Percentiles rank a stretch among this genome's conserved stretches.
Conservation (phyloP, 2,329 filamentous ascomycete genomes). For the Trichoderma simmonsii region DNA sequence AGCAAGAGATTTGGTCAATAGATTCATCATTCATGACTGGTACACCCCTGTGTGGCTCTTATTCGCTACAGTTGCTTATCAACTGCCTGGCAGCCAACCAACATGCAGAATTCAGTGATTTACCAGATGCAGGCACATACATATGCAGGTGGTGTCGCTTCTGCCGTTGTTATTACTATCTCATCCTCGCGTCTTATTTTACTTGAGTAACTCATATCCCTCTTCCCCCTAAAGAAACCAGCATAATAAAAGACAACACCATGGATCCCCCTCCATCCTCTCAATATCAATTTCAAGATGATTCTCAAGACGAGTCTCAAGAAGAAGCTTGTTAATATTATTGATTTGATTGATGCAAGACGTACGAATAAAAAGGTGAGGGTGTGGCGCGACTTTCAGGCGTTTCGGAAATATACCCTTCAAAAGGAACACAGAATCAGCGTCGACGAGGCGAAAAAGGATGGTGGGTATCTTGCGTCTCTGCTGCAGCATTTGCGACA, state of each 20-base stretch:
- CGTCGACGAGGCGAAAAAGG: slow-evolving; percentile 25
- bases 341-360: slow-evolving; percentile 32
- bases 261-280: slow-evolving; percentile 18
- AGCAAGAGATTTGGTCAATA: background rate
- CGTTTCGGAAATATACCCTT: slow-evolving; percentile 28
- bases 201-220: rapidly evolving
- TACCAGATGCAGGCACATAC: background rate
- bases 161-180: background rate
- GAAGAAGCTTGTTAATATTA: slow-evolving; percentile 31
- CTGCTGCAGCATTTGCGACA: slow-evolving; percentile 1
- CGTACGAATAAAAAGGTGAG: slow-evolving; percentile 25
- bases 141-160: background rate
- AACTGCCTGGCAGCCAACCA: background rate
- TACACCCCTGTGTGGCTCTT: background rate
- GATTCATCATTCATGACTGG: background rate
- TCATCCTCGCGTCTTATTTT: background rate
- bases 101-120: background rate
- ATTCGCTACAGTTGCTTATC: background rate
- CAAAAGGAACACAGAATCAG: slow-evolving; percentile 23
- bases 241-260: background rate
- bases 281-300: slow-evolving; percentile 18
- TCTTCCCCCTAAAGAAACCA: background rate
- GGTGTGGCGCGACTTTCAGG: slow-evolving; percentile 29
- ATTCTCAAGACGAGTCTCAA: slow-evolving; percentile 25
- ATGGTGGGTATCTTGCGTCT: slow-evolving; percentile 24